A percentile compares a stretch with the other conserved stretches of the same genome.
phyloP scores from a whole-genome alignment of 768 basidiomycete species.

The Xerocomellus chrysenteron region DNA sequence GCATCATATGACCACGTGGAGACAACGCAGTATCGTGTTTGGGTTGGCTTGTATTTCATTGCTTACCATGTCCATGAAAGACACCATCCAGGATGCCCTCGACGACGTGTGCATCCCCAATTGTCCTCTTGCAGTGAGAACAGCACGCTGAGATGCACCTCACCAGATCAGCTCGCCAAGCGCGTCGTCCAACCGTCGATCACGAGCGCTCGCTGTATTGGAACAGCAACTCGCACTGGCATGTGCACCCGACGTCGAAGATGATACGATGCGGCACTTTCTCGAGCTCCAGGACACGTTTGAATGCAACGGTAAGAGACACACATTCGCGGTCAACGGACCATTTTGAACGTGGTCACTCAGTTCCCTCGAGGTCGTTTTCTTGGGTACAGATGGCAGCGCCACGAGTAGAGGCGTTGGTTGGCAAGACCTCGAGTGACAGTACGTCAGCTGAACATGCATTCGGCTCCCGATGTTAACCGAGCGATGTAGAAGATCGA shows the following conservation, averaged over 20 bases:
- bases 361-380: slow-evolving; percentile 69
- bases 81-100: slow-evolving; percentile 56
- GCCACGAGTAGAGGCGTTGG: slow-evolving; percentile 48
- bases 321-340: background rate
- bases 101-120: slow-evolving; percentile 55
- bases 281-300: slow-evolving; percentile 73
- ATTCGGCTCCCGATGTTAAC: slow-evolving; percentile 2
- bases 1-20: slow-evolving; percentile 29
- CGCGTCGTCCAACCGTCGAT: slow-evolving; percentile 50
- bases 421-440: slow-evolving; percentile 45
- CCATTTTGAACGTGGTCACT: slow-evolving; percentile 6
- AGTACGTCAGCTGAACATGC: slow-evolving; percentile 28
- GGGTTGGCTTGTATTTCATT: background rate
- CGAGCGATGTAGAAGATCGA: slow-evolving; percentile 36
- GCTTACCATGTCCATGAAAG: slow-evolving; percentile 36
- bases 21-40: slow-evolving; percentile 20
- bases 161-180: slow-evolving; percentile 65
- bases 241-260: slow-evolving; percentile 42
- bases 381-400: slow-evolving; percentile 58
- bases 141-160: slow-evolving; percentile 11
- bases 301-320: slow-evolving; percentile 72
- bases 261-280: slow-evolving; percentile 52
- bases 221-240: slow-evolving; percentile 55
- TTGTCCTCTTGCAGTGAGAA: background rate
- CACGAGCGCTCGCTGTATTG: slow-evolving; percentile 53